Conservation (phyloP, 169 alveolate genomes). For the Amoebophrya sp. region DNA sequence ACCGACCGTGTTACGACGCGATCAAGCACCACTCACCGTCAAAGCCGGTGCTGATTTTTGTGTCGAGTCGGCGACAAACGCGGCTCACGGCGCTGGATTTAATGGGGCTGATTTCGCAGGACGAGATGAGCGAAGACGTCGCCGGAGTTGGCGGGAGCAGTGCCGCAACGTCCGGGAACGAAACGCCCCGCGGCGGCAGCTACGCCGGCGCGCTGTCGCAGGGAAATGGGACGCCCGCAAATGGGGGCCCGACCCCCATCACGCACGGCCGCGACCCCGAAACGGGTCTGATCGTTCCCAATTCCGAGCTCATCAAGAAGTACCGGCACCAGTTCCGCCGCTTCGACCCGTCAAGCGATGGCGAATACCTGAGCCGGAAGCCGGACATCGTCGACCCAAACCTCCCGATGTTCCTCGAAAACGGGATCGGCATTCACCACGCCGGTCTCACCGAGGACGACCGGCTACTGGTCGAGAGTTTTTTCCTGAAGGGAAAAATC, state of each 20-base stretch:
- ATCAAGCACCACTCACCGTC: constrained; percentile 74
- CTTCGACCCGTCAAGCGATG: neutral
- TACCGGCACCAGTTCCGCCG: neutral
- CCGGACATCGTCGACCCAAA: constrained; percentile 27
- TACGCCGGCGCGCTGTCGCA: neutral
- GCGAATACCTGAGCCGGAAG: neutral
- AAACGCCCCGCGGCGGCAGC: neutral
- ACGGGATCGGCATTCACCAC: constrained; percentile 97
- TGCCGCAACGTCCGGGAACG: no score
- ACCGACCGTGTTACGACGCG: constrained; percentile 82
- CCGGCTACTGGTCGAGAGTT: constrained; percentile 85
- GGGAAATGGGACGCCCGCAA: constrained; percentile 16
- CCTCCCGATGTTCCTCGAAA: constrained; percentile 62
- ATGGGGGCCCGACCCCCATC: no score
- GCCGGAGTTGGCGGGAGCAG: no score
- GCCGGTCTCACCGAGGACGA: constrained; percentile 91
- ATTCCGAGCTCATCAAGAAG: no score
- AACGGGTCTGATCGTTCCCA: no score
- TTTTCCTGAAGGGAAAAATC: constrained; percentile 79
- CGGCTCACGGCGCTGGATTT: constrained; percentile 92
- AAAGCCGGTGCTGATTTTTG: constrained; percentile 91
- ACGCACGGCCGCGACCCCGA: no score
- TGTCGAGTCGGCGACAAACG: constrained; percentile 88
- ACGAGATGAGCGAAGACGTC: no score
- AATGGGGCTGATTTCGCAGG: constrained; percentile 45